These are phyloP conservation scores for Aspergillus haitiensis DNA, from an alignment of 495 filamentous ascomycete genomes.

Conservation along the genomic window DNA sequence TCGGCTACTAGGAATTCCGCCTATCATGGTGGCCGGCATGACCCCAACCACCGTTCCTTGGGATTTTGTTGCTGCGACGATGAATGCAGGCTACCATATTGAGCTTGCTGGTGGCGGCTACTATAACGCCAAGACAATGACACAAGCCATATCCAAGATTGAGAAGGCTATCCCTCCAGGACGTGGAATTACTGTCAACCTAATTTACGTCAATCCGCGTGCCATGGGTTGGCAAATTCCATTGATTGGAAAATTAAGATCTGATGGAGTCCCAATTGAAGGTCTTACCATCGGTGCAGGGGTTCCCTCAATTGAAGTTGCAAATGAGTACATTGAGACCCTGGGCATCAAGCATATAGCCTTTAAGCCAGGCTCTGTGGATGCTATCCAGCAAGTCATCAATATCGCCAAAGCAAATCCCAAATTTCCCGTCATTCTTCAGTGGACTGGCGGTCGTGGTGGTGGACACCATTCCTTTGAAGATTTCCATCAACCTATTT, in stretches of 20 bases:
- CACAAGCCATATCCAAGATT: constrained; percentile 83
- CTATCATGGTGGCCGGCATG: constrained; percentile 94
- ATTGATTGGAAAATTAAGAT: constrained; percentile 76
- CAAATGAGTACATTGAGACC: constrained; percentile 89
- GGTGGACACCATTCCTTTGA: constrained; percentile 95
- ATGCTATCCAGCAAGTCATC: constrained; percentile 86
- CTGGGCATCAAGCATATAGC: constrained; percentile 93
- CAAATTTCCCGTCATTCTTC: constrained; percentile 82
- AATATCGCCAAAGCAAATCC: constrained; percentile 92
- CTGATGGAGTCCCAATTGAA: constrained; percentile 89
- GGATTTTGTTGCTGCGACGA: constrained; percentile 94
- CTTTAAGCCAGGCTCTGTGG: constrained; percentile 90
- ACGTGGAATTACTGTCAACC: constrained; percentile 87
- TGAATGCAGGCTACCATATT: constrained; percentile 93
- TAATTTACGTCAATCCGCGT: constrained; percentile 95
- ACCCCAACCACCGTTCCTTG: constrained; percentile 90
- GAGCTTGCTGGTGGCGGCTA: constrained; percentile 92
- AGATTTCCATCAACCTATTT: constrained; percentile 89
- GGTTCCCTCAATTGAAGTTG: constrained; percentile 90
- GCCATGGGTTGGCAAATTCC: constrained; percentile 99
- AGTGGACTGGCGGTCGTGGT: constrained; percentile 94
- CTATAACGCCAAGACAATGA: constrained; percentile 88
- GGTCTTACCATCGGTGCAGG: constrained; percentile 93
- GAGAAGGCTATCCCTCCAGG: constrained; percentile 85
- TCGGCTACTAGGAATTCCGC: constrained; percentile 82